Evolutionary conservation across 257 asterid species (phyloP), one percentile per base, ranked within the genome.

Genomic region (Scutellaria baicalensis): DNA sequence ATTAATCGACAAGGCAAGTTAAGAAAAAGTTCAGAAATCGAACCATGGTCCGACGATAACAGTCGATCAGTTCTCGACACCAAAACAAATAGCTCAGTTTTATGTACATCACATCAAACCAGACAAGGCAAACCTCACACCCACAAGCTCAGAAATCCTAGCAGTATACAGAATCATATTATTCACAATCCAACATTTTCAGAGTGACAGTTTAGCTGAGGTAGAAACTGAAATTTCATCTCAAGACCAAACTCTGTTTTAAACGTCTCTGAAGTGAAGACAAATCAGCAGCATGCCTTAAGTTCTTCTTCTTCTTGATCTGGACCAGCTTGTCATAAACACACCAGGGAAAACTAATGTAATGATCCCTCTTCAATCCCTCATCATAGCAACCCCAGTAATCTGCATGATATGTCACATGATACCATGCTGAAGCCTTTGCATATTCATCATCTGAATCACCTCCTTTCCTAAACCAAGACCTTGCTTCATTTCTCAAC

Each of bases 361-460:
- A 88, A 35, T 90, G 97, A 75, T 79, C 89, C 74, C 93, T 82
- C 14, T 76, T 75, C 78, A 81, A 10, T 17, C 85, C 96, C 59
- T 70, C 84, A 3, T 86, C 86, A 75, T 92, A 92, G 44, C 35
- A 17, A 44, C 91, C 97, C 89, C 91, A 92, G 47, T 45, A 88
- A 17, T 60, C 78, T 7, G 71, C 86, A 76, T 92, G 95, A 74
- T 92, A 92, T 0, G 95, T 75, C 58, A 92, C 98, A 14, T 88
- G 87, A 75, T 92, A 93, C 97, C 98, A 90, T 14, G 97, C 96
- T 1, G 95, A 89, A 1, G 96, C 98, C 79, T 85, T 89, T 1
- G 93, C 91, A 21, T 81, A 68, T n/a, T 3, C 6, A 49, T 90
- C 88, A 9, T 86, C 83, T 0, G 11, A 13, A 17, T 84, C 93